Evolutionary conservation across 345 rosid species (phyloP), one percentile per base, ranked within the genome.

Genomic region (Hibiscus trionum): DNA sequence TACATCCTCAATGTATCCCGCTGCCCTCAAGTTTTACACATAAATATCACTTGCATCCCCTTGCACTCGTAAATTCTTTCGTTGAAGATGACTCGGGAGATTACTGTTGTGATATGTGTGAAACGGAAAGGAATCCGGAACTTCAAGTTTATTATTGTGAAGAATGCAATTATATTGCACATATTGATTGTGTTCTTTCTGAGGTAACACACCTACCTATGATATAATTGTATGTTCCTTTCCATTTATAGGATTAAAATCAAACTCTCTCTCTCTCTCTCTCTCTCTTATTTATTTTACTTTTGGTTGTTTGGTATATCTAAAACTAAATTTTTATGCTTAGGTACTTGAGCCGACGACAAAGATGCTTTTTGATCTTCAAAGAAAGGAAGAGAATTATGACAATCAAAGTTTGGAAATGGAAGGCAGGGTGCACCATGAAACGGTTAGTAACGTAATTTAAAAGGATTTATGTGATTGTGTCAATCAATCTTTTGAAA

Each of bases 31-130:
- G 0, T 19, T 31, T 56, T 21, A 2, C 7, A 39, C 73, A 70
- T 4, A 17, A 2, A 11, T 1, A 7, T 15, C 73, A 71, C 26
- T 58, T 57, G 39, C 72, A 69, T 69, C 49, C 61, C 1, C 50
- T 69, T 19, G 8, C 2, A 0, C 72, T 69, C 19, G 3, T 4
- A 15, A 35, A 12, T 29, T 3, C 19, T 2, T n/a, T 69, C 1
- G 46, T 9, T 1, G 47, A 52, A 15, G 42, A 52, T 29, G 21
- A 27, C 8, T 24, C 21, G 1, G 44, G 7, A 3, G 14, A 68
- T 29, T 68, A 52, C 29, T 68, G 4, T n/a, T 68, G 72, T 9
- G 72, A 70, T 3, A 19, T 56, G 9, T 70, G 73, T 1, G 62
- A 70, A 7, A 55, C 17, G 7, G 0, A 37, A 53, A 17, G 50